phyloP scores from a whole-genome alignment of 2,329 filamentous ascomycete species.

The Fusarium buxicola region DNA sequence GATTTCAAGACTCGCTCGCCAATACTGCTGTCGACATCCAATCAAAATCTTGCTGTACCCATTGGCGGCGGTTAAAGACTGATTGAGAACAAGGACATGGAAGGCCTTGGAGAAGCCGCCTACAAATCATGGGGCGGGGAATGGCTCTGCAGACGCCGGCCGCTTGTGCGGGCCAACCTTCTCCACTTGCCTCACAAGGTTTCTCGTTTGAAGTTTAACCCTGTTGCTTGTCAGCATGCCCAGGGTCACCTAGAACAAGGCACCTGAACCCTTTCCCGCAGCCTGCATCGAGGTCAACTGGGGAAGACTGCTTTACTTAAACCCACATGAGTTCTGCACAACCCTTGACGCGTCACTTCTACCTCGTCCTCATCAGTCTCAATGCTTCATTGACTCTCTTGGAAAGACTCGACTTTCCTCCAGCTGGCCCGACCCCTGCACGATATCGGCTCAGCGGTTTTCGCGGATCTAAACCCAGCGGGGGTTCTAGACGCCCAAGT shows the following conservation, averaged over 20 bases:
- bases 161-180: slow-evolving; percentile 27
- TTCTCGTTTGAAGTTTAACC: not conserved
- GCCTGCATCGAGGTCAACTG: not conserved
- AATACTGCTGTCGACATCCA: not conserved
- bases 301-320: too few relatives aligned
- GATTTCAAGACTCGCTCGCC: not conserved
- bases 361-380: too few relatives aligned
- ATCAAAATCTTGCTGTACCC: not conserved
- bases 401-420: not conserved
- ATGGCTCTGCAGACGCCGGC: slow-evolving; percentile 33
- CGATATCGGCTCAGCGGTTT: not conserved
- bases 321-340: too few relatives aligned
- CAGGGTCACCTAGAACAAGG: not conserved
- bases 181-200: slow-evolving; percentile 2
- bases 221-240: not conserved
- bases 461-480: not conserved
- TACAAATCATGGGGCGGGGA: slow-evolving; percentile 15
- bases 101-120: slow-evolving; percentile 4
- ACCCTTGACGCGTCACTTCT: too few relatives aligned
- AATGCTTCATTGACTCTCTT: too few relatives aligned
- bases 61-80: slow-evolving; percentile 14
- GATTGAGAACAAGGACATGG: not conserved
- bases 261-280: not conserved
- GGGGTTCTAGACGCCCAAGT: not conserved
- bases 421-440: not conserved